These are phyloP conservation scores for Pyricularia grisea DNA, from an alignment of 2,329 filamentous ascomycete genomes.

Conservation along the genomic window DNA sequence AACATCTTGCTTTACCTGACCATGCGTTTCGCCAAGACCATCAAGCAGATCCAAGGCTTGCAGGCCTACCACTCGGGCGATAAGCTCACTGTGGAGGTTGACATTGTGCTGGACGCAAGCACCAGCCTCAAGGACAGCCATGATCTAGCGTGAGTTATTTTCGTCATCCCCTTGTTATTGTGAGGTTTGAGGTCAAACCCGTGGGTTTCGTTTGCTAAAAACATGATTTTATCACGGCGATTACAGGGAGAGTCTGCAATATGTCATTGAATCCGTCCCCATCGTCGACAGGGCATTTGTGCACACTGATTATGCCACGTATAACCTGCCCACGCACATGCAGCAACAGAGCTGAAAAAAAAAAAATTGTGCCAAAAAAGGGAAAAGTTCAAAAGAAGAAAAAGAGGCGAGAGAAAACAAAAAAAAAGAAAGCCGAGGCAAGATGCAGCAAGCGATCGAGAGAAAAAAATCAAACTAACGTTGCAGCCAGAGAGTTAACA, in stretches of 20 bases:
- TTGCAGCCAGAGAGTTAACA: neutral
- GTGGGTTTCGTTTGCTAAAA: no score
- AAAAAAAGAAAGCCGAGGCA: neutral
- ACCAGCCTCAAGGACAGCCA: slow-evolving; percentile 72
- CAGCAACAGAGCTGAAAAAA: slow-evolving; percentile 28
- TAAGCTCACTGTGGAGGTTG: slow-evolving; percentile 73
- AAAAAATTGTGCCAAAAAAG: neutral
- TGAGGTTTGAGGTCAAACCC: neutral
- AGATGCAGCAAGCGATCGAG: neutral
- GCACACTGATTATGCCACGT: slow-evolving; percentile 54
- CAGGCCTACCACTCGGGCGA: slow-evolving; percentile 81
- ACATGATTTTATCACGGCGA: neutral
- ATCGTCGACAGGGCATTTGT: slow-evolving; percentile 67
- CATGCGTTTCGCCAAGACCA: slow-evolving; percentile 85
- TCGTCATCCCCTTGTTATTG: neutral
- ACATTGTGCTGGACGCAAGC: slow-evolving; percentile 71
- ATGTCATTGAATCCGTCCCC: slow-evolving; percentile 76
- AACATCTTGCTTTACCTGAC: slow-evolving; percentile 84
- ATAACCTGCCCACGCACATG: slow-evolving; percentile 53
- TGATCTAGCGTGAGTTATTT: slow-evolving; percentile 47
- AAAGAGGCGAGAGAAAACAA: neutral
- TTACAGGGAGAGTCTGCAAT: slow-evolving; percentile 60
- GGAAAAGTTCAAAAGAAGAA: no score
- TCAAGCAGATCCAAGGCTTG: slow-evolving; percentile 75
- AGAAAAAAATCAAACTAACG: neutral